These are phyloP conservation scores for Biancaea sappan DNA, from an alignment of 306 rosid species.

Conservation along the genomic window DNA sequence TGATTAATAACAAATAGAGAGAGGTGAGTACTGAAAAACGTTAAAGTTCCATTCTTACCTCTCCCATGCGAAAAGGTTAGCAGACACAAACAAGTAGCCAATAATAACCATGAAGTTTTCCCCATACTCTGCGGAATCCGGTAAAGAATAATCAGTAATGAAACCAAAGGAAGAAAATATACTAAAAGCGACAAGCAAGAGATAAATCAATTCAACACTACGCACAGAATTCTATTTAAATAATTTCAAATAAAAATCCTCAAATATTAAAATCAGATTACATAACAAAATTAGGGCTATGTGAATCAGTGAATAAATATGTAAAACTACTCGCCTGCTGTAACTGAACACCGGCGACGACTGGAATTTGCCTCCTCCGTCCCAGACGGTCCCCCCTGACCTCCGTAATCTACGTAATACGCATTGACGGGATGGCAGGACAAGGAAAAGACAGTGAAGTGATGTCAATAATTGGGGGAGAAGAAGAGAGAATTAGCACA, in stretches of 20 bases:
- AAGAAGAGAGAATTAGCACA: not conserved
- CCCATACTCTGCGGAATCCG: conserved; percentile 56
- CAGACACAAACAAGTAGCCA: conserved; percentile 43
- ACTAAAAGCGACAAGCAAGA: not conserved
- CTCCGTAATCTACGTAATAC: not conserved
- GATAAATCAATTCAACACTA: not conserved
- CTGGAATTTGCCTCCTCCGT: not conserved
- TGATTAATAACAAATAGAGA: not conserved
- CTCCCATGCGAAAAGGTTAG: conserved; percentile 51
- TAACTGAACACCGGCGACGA: conserved; percentile 29
- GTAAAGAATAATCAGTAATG: not conserved
- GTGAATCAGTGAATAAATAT: not conserved
- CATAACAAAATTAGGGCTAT: conserved; percentile 6
- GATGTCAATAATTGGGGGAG: not conserved
- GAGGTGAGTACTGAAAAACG: not conserved
- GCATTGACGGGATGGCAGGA: not conserved
- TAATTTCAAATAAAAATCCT: not conserved
- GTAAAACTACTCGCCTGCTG: not conserved
- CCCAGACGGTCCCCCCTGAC: not conserved
- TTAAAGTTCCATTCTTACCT: conserved; percentile 47
- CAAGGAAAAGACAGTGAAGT: not conserved
- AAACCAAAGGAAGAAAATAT: not conserved
- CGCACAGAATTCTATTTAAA: not conserved
- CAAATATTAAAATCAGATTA: not conserved
- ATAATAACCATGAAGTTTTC: conserved; percentile 50